Base-by-base conservation (phyloP, 768 basidiomycete species). In the Mycena floridula region DNA sequence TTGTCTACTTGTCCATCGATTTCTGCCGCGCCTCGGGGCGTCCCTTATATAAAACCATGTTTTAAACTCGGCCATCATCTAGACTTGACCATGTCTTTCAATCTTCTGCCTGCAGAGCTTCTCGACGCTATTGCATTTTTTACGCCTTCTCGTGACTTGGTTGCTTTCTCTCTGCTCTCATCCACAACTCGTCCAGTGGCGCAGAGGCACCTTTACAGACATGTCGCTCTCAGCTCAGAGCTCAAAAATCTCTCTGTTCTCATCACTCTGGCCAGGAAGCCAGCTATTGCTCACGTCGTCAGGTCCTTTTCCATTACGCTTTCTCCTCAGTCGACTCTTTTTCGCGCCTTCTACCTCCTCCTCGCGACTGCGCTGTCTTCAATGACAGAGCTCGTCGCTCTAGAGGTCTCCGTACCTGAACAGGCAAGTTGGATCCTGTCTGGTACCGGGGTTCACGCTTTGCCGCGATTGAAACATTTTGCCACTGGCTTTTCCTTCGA, bases 401-500 rank as follows among this genome's bases (percentile, higher is more conserved):
- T 83, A 47, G 72, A 75, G 43, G 65, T 82, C 48, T 70, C 65
- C 55, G 63, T 83, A 41, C 58, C 60, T 45, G 59, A 75, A 46
- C 74, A 79, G 62, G 59, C 73, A 41, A 76, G 73, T 63, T 85
- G 77, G 70, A 57, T 85, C 46, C 66, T 87, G 46, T 60, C 54
- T 51, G 30, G 52, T 44, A 47, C 41, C 35, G 47, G 45, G 37
- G 20, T n/a, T 23, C 38, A 57, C 48, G 45, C 54, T 41, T 82
- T 72, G 56, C 66, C 71, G 25, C 65, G 66, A 50, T 71, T 89
- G 39, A 60, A 63, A 18, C 72, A 68, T 41, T 78, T 88, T 56
- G 65, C 76, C 3, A 80, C 67, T 53, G 77, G 83, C 12, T 80
- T 87, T 55, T 59, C 76, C 44, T 63, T 85, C 48, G 83, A 87